These are phyloP conservation scores for Lachnellula suecica DNA, from an alignment of 2,329 filamentous ascomycete genomes.

Conservation along the genomic window DNA sequence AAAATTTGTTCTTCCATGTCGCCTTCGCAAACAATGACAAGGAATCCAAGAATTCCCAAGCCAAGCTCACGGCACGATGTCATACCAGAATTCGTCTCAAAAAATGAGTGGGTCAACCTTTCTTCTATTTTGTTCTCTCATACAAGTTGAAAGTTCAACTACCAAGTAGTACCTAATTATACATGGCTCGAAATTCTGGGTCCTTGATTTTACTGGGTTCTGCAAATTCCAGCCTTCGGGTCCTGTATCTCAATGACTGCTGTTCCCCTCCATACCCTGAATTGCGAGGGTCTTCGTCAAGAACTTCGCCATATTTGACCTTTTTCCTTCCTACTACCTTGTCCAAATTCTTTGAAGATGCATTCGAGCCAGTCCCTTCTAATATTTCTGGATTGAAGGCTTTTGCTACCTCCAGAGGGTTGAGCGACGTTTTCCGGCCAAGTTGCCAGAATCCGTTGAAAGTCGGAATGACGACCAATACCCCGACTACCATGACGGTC, in stretches of 20 bases:
- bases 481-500: constrained; percentile 1
- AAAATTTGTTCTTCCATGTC: too few species aligned
- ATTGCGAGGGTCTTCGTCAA: not conserved
- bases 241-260: not conserved
- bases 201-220: not conserved
- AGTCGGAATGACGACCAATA: constrained; percentile 6
- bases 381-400: constrained; percentile 12
- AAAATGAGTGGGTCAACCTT: not conserved
- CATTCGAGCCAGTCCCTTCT: constrained; percentile 7
- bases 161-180: not conserved
- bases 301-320: constrained; percentile 7
- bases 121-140: not conserved
- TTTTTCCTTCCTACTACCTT: not conserved
- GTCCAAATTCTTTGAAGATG: not conserved
- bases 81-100: too few species aligned
- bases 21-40: too few species aligned
- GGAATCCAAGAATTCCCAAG: too few species aligned
- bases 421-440: constrained; percentile 5
- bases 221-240: constrained; percentile 1
- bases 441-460: constrained; percentile 13
- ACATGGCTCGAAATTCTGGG: not conserved
- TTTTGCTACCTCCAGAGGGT: constrained; percentile 13
- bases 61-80: too few species aligned
- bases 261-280: not conserved
- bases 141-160: not conserved